Evolutionary conservation across 2,329 filamentous ascomycete species (phyloP).

Genomic region (Chrysoporthe deuterocubensis): DNA sequence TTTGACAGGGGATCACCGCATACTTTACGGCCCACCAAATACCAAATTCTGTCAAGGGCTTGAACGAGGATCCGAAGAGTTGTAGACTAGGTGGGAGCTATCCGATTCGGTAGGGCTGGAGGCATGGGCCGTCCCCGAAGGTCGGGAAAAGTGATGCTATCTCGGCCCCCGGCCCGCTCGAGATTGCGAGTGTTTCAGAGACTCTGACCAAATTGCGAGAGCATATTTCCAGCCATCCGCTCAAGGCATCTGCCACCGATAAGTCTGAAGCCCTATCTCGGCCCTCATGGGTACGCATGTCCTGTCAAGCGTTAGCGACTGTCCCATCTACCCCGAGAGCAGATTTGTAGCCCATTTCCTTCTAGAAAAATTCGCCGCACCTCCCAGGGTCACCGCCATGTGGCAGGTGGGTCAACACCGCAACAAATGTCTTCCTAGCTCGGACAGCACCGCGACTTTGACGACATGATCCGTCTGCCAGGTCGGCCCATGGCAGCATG

Average conservation of each 20-base stretch:
- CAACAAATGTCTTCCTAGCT: slow-evolving; percentile 11
- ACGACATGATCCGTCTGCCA: slow-evolving; percentile 18
- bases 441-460: slow-evolving; percentile 23
- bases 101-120: slow-evolving; percentile 9
- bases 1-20: slow-evolving; percentile 19
- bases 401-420: slow-evolving; percentile 22
- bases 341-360: not conserved
- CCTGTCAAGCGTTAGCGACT: not conserved
- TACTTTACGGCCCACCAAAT: not conserved
- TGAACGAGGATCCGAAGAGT: not conserved
- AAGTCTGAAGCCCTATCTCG: not conserved
- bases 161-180: slow-evolving; percentile 1
- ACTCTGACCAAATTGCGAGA: not conserved
- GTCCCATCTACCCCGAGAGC: not conserved
- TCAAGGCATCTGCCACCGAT: not conserved
- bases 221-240: not conserved
- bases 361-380: not conserved
- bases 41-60: not conserved
- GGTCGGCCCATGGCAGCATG: slow-evolving; percentile 21
- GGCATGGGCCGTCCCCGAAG: not conserved
- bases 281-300: not conserved
- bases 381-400: slow-evolving; percentile 24
- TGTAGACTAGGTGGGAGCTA: not conserved
- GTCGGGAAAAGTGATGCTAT: slow-evolving; percentile 2
- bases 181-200: slow-evolving; percentile 18